Evolutionary conservation across 345 rosid genomes (phyloP).

Genomic region (Brassica juncea): DNA sequence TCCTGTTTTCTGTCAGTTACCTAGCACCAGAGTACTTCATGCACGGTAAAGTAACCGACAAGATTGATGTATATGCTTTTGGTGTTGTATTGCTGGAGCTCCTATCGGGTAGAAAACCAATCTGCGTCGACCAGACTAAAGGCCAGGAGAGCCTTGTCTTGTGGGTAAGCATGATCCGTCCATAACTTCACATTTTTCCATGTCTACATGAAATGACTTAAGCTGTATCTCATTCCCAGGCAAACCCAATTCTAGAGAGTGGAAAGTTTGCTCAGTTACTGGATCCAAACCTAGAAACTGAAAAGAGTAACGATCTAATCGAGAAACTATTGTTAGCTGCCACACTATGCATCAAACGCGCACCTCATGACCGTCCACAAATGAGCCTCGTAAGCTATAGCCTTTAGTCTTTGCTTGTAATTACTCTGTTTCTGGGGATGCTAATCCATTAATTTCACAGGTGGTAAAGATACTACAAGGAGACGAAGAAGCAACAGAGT

Average conservation of each 20-base stretch:
- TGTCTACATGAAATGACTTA: constrained; percentile 16
- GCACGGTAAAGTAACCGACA: constrained; percentile 92
- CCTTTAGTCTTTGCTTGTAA: neutral
- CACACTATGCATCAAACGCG: constrained; percentile 67
- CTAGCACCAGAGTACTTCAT: constrained; percentile 97
- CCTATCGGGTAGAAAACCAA: constrained; percentile 89
- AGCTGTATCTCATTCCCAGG: constrained; percentile 48
- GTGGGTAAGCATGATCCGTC: constrained; percentile 68
- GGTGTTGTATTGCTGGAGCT: constrained; percentile 97
- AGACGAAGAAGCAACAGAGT: constrained; percentile 60
- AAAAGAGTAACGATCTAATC: constrained; percentile 45
- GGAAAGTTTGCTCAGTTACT: constrained; percentile 66
- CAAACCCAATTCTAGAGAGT: constrained; percentile 73
- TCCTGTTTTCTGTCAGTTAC: constrained; percentile 55
- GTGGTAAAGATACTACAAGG: constrained; percentile 82
- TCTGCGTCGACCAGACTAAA: constrained; percentile 55
- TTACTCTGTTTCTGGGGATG: neutral
- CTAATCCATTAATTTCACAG: constrained; percentile 35
- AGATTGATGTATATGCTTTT: constrained; percentile 89
- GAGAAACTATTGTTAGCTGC: constrained; percentile 88
- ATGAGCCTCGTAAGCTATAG: constrained; percentile 57
- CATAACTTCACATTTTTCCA: neutral
- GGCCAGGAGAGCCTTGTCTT: constrained; percentile 87
- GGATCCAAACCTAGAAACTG: constrained; percentile 58
- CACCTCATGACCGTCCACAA: constrained; percentile 65